A percentile compares a stretch with the other conserved stretches of the same genome.
phyloP scores from a whole-genome alignment of 2,329 filamentous ascomycete species.

The Waltergamsia citrina region DNA sequence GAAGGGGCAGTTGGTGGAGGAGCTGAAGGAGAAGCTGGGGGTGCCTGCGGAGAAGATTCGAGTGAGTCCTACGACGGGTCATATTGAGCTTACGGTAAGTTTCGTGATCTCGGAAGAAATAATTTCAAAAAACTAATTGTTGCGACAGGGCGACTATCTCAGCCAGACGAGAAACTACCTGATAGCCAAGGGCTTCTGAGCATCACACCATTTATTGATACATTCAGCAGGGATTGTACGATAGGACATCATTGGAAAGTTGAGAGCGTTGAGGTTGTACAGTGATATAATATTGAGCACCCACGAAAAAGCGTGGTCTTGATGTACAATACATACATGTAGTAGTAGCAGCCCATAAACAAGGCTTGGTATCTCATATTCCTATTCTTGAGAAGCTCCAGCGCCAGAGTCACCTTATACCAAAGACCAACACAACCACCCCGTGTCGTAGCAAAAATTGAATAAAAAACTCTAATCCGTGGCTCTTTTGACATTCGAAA shows the following conservation, averaged over 20 bases:
- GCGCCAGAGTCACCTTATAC: background rate
- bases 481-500: too few relatives aligned
- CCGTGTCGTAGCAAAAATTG: background rate
- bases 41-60: slow-evolving; percentile 44
- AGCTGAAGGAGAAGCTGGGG: slow-evolving; percentile 50
- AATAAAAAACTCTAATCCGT: slow-evolving; percentile 1
- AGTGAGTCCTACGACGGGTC: slow-evolving; percentile 53
- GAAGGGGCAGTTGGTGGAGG: slow-evolving; percentile 48
- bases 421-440: background rate
- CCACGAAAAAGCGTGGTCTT: background rate
- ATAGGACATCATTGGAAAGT: background rate
- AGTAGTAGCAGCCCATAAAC: too few relatives aligned
- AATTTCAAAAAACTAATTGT: slow-evolving; percentile 5
- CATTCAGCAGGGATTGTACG: background rate
- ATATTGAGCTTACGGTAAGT: slow-evolving; percentile 66
- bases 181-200: slow-evolving; percentile 21
- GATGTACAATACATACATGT: slow-evolving; percentile 7
- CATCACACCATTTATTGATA: background rate
- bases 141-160: slow-evolving; percentile 21
- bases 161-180: slow-evolving; percentile 20
- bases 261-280: background rate
- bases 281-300: slow-evolving; percentile 4
- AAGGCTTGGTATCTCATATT: slow-evolving; percentile 2
- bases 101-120: too few relatives aligned
- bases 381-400: background rate